Percentiles rank a stretch among this genome's conserved stretches.
Evolutionary conservation across 2,329 filamentous ascomycete species (phyloP).

Genomic region (Curvularia spicifera): DNA sequence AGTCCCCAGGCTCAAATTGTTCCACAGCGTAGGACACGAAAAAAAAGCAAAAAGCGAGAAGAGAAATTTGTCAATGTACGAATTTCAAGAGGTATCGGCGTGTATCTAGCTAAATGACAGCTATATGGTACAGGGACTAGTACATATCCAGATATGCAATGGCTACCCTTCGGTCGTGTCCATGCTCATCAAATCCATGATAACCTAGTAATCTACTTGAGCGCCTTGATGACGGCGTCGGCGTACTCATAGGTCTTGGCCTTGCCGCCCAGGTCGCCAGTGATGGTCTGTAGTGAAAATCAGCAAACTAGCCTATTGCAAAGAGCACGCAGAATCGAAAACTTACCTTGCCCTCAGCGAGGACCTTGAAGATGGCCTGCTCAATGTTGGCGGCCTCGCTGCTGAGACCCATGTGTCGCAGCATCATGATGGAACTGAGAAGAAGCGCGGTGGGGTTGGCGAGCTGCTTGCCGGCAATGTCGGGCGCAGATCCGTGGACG

Average conservation of each 20-base stretch:
- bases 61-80: constrained; percentile 1
- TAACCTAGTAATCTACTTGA: constrained; percentile 50
- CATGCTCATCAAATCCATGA: constrained; percentile 36
- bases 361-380: constrained; percentile 91
- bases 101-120: constrained; percentile 35
- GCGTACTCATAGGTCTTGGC: constrained; percentile 96
- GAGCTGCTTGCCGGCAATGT: constrained; percentile 94
- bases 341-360: constrained; percentile 88
- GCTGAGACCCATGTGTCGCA: constrained; percentile 94
- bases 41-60: not conserved
- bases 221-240: constrained; percentile 79
- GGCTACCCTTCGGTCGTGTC: constrained; percentile 36
- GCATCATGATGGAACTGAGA: constrained; percentile 98
- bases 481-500: constrained; percentile 94
- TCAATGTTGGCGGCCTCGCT: constrained; percentile 88
- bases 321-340: constrained; percentile 4
- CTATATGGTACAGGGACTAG: constrained; percentile 45
- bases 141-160: constrained; percentile 50
- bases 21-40: not conserved
- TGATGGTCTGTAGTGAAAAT: constrained; percentile 66
- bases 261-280: constrained; percentile 94
- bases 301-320: constrained; percentile 14
- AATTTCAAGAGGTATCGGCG: constrained; percentile 27
- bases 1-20: not conserved
- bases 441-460: constrained; percentile 97